Evolutionary conservation across 257 asterid genomes (phyloP).

Genomic region (Solanum pimpinellifolium): DNA sequence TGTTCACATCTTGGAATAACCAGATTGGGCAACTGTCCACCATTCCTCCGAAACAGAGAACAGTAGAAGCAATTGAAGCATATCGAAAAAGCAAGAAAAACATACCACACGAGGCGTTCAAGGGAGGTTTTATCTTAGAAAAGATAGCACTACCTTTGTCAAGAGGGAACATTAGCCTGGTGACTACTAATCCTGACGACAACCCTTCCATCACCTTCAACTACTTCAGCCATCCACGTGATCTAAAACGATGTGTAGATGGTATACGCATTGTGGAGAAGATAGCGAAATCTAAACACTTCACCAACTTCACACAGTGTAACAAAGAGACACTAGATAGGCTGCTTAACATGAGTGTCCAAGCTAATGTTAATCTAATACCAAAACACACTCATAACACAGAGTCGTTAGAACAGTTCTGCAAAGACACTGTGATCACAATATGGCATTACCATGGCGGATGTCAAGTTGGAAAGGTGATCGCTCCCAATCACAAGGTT

Average conservation of each 20-base stretch:
- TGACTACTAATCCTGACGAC: conserved; percentile 53
- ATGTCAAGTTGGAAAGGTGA: conserved; percentile 76
- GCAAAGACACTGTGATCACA: conserved; percentile 89
- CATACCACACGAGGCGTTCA: conserved; percentile 46
- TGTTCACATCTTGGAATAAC: background rate
- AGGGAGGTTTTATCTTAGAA: conserved; percentile 60
- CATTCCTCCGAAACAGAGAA: conserved; percentile 56
- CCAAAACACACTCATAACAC: conserved; percentile 84
- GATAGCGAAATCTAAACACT: conserved; percentile 44
- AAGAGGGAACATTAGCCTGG: conserved; percentile 36
- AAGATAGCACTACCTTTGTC: conserved; percentile 52
- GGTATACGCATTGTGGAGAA: conserved; percentile 73
- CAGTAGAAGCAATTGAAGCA: conserved; percentile 36
- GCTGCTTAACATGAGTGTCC: conserved; percentile 65
- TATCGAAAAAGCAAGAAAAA: conserved; percentile 27
- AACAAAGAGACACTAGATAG: conserved; percentile 38
- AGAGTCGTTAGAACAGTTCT: conserved; percentile 65
- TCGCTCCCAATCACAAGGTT: conserved; percentile 44
- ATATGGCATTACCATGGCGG: conserved; percentile 99
- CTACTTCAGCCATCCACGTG: conserved; percentile 82
- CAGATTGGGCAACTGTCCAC: conserved; percentile 85
- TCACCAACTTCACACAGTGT: conserved; percentile 34
- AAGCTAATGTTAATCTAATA: conserved; percentile 74
- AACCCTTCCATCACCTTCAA: conserved; percentile 90
- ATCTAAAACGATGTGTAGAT: conserved; percentile 49